phyloP scores from a whole-genome alignment of 148 eudicot genomes.

The Selenicereus undatus region DNA sequence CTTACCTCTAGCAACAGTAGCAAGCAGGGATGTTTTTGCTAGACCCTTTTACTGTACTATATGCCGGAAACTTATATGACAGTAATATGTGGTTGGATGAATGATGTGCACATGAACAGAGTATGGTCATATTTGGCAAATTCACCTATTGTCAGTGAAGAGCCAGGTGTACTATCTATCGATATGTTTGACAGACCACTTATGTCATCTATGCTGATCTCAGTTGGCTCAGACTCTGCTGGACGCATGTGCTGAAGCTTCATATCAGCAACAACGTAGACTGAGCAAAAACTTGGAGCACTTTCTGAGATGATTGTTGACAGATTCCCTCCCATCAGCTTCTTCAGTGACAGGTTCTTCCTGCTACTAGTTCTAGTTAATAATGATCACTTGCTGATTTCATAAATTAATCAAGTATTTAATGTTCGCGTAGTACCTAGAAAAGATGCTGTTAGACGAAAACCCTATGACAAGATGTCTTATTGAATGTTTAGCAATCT shows the following conservation, averaged over 20 bases:
- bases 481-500: slow-evolving; percentile 33
- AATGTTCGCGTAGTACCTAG: slow-evolving; percentile 37
- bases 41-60: background rate
- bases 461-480: slow-evolving; percentile 77
- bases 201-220: slow-evolving; percentile 34
- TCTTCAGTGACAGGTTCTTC: slow-evolving; percentile 23
- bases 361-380: slow-evolving; percentile 22
- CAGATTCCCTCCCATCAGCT: slow-evolving; percentile 40
- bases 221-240: slow-evolving; percentile 49
- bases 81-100: background rate
- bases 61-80: background rate
- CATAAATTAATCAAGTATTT: background rate
- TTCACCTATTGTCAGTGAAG: slow-evolving; percentile 33
- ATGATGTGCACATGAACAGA: background rate
- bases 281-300: slow-evolving; percentile 72
- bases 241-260: slow-evolving; percentile 67
- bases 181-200: slow-evolving; percentile 36
- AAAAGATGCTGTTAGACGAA: slow-evolving; percentile 64
- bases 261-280: slow-evolving; percentile 72
- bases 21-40: background rate
- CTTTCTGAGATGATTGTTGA: slow-evolving; percentile 58
- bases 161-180: slow-evolving; percentile 40
- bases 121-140: background rate
- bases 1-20: background rate
- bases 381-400: background rate